These are phyloP conservation scores for Ophiosphaerella narmari DNA, from an alignment of 2,329 filamentous ascomycete genomes.

Conservation along the genomic window DNA sequence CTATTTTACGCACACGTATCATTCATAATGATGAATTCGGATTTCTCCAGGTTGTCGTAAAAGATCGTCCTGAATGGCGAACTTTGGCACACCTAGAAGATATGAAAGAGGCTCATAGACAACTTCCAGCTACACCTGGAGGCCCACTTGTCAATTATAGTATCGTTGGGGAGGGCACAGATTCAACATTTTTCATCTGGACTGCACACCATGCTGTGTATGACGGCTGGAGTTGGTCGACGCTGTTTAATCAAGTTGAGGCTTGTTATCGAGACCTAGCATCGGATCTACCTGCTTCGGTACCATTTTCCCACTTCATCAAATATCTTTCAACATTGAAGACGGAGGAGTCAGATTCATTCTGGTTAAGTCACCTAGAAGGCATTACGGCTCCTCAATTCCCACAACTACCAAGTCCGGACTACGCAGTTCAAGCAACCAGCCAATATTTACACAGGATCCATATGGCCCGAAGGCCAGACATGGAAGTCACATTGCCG, in stretches of 20 bases:
- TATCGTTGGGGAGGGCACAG: constrained; percentile 23
- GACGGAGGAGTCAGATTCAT: constrained; percentile 30
- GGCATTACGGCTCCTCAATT: constrained; percentile 35
- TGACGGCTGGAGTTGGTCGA: constrained; percentile 42
- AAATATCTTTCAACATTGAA: constrained; percentile 35
- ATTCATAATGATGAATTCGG: constrained; percentile 36
- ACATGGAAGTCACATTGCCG: constrained; percentile 40
- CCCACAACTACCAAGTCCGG: constrained; percentile 37
- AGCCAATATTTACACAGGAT: constrained; percentile 28
- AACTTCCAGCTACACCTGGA: constrained; percentile 34
- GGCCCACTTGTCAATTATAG: constrained; percentile 29
- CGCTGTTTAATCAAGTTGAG: constrained; percentile 32
- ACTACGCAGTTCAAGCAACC: constrained; percentile 37
- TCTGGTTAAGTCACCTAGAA: constrained; percentile 36
- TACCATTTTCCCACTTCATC: constrained; percentile 40
- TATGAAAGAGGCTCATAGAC: constrained; percentile 31
- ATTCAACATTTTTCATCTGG: constrained; percentile 36
- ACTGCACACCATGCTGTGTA: constrained; percentile 45
- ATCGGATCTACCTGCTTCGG: constrained; percentile 11
- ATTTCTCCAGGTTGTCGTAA: constrained; percentile 40
- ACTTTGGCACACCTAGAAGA: constrained; percentile 22
- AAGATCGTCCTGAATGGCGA: constrained; percentile 27
- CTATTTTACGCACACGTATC: constrained; percentile 54
- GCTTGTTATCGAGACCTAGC: constrained; percentile 20
- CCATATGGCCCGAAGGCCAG: constrained; percentile 19